Base-by-base conservation (phyloP, 2,329 filamentous ascomycete genomes). In the Achaetomium macrosporum region DNA sequence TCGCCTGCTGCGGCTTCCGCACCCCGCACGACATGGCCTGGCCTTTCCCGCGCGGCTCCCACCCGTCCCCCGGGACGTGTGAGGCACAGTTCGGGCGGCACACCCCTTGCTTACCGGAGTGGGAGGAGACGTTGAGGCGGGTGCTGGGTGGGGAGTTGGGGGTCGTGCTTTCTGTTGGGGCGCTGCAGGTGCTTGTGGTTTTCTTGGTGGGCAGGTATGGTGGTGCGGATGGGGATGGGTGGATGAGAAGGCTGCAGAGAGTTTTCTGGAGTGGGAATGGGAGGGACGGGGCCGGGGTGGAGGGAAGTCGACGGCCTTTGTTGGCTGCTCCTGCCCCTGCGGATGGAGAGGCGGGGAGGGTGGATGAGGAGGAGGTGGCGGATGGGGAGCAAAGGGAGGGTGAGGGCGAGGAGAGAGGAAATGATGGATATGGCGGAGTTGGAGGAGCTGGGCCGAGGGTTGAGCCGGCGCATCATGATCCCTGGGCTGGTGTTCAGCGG, bases 1-100 rank as follows among this genome's bases (percentile, higher is more conserved):
- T 87, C 31, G 64, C 76, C 8, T 90, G 86, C 69, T 90, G 86
- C 59, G 86, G 86, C 0, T 71, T 87, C 33, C 74, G 74, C 51
- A 76, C 72, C 5, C 64, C 80, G 29, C 66, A 64, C 30, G 84
- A 90, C 61, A 79, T 77, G 59, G 77, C 79, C 0, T 88, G 77
- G 71, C 86, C 85, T 0, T 87, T 86, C 54, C 72, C 72, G 0
- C 57, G 40, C 2, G 48, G 50, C 5, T 7, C 66, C 1, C 31
- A 40, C 11, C 42, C 36, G 12, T 17, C 31, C 0, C 29, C 29
- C 1, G 9, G 17, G 4, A 16, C 13, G 2, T 55, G 59, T 16
- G 54, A 48, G 36, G 20, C 13, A 40, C 42, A 55, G 41, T 55
- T 55, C 42, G 48, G 49, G 0, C 4, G 60, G 31, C 54, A 42